Percentiles rank a stretch among this genome's conserved stretches.
These are phyloP conservation scores for Pseudopediastrum boryanum DNA, from an alignment of 139 green algal genomes.

Conservation along the genomic window DNA sequence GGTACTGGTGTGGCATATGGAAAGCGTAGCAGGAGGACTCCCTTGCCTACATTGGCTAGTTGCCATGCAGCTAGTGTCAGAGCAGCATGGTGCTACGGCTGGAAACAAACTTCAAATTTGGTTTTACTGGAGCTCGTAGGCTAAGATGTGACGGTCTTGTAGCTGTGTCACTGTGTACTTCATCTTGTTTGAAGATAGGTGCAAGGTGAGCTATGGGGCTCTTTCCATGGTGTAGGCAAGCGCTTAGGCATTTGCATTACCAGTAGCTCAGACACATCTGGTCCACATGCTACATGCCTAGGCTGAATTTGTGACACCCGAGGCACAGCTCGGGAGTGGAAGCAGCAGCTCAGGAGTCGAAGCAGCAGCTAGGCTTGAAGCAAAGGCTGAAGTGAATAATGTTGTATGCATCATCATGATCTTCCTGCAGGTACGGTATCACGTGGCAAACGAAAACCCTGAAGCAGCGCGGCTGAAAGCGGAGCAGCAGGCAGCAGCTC, in stretches of 20 bases:
- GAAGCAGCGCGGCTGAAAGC: slow-evolving; percentile 19
- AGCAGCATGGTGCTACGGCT: no score
- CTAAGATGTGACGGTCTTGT: no score
- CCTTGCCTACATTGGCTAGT: no score
- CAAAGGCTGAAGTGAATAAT: neutral
- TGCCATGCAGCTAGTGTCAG: no score
- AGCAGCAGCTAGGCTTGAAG: neutral
- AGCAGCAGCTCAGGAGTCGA: no score
- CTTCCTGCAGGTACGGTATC: slow-evolving; percentile 5
- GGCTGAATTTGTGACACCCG: neutral
- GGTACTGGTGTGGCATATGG: no score
- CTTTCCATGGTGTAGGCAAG: neutral
- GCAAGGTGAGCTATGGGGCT: neutral
- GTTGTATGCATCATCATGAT: neutral
- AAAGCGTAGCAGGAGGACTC: no score
- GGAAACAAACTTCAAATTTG: no score
- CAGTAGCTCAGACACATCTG: neutral
- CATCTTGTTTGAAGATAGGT: no score
- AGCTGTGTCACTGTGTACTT: no score
- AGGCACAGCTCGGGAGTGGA: neutral
- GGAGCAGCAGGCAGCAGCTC: slow-evolving; percentile 25
- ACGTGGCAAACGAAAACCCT: slow-evolving; percentile 30
- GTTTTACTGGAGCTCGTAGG: no score
- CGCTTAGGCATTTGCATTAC: neutral
- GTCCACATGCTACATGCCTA: neutral